These are phyloP conservation scores for Entomortierella chlamydospora DNA, from an alignment of 192 early-diverging fungal species.

Conservation along the genomic window DNA sequence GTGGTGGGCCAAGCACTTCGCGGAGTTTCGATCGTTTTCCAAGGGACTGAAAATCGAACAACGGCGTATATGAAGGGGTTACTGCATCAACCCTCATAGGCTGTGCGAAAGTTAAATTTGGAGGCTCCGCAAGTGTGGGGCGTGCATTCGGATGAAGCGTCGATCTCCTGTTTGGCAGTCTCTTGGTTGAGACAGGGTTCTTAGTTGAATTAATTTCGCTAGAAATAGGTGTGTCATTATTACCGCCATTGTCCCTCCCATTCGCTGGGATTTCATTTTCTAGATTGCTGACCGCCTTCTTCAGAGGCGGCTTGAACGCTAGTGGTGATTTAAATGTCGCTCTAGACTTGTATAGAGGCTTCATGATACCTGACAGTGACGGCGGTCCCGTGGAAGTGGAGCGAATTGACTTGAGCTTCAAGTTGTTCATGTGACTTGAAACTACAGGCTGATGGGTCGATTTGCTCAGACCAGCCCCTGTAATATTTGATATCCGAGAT, in stretches of 20 bases:
- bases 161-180: background rate
- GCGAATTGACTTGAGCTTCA: slow-evolving; percentile 30
- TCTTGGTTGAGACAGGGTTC: background rate
- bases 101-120: background rate
- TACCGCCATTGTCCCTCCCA: no score
- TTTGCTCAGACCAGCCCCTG: background rate
- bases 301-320: slow-evolving; percentile 26
- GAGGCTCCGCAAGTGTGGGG: background rate
- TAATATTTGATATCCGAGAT: background rate
- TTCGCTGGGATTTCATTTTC: background rate
- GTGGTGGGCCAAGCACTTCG: slow-evolving; percentile 2
- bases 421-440: slow-evolving; percentile 38
- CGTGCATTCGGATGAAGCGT: slow-evolving; percentile 30
- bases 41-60: slow-evolving; percentile 5
- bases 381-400: background rate
- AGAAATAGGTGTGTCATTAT: no score
- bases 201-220: background rate
- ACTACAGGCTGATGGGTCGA: slow-evolving; percentile 8
- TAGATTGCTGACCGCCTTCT: background rate
- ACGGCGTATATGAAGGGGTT: background rate
- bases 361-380: slow-evolving; percentile 4
- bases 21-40: background rate
- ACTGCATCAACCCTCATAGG: background rate
- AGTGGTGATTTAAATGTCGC: slow-evolving; percentile 28
- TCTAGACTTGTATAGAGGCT: background rate